Percentiles rank a stretch among this genome's conserved stretches.
phyloP scores from a whole-genome alignment of 352 stramenopile genomes.

The Phytophthora megakarya region DNA sequence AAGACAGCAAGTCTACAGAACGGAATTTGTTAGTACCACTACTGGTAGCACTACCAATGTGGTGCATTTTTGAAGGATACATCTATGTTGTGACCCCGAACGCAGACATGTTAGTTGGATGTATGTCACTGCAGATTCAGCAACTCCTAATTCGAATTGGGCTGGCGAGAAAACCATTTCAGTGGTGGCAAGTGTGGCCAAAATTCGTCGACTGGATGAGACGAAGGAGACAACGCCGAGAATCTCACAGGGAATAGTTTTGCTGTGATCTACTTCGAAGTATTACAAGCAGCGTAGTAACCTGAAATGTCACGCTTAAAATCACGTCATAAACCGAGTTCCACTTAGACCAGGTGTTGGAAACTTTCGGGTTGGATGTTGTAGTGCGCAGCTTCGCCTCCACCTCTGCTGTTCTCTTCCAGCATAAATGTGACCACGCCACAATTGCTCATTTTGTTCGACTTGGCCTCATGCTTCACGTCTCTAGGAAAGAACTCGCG shows the following conservation, averaged over 20 bases:
- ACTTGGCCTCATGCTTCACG: conserved; percentile 51
- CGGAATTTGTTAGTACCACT: too few species aligned
- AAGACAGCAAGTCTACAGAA: too few species aligned
- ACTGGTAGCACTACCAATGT: too few species aligned
- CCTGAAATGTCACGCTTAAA: background rate
- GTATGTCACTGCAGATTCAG: conserved; percentile 14
- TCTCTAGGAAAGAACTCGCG: conserved; percentile 70
- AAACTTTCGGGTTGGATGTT: conserved; percentile 55
- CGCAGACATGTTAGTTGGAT: conserved; percentile 24
- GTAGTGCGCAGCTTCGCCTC: conserved; percentile 32
- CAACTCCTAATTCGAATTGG: conserved; percentile 26
- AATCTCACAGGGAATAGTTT: conserved; percentile 9
- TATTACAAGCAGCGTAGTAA: background rate
- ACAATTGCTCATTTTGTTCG: conserved; percentile 78
- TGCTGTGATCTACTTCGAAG: background rate
- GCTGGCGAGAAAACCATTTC: conserved; percentile 27
- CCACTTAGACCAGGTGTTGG: conserved; percentile 42
- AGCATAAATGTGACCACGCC: conserved; percentile 76
- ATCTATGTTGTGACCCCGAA: conserved; percentile 37
- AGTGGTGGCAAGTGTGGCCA: conserved; percentile 37
- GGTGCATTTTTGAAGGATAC: conserved; percentile 32
- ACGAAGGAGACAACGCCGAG: conserved; percentile 19
- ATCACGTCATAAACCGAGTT: background rate
- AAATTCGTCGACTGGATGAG: conserved; percentile 22
- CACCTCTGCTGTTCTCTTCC: conserved; percentile 42